Base-by-base conservation (phyloP, 768 basidiomycete genomes). In the Leccinum boreale region DNA sequence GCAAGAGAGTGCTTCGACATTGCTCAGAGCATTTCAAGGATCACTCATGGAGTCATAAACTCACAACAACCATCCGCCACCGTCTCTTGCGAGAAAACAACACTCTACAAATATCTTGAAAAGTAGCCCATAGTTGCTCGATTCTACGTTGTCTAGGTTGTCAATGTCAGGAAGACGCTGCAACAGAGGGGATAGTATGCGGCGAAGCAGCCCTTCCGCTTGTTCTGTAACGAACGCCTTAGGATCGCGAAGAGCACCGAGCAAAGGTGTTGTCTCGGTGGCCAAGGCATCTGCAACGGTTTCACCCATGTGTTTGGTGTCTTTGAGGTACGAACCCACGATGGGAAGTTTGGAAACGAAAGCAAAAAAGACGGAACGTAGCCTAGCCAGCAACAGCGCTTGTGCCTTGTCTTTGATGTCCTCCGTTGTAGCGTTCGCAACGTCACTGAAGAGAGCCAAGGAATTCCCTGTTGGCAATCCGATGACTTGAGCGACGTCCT, bases 201-300 rank as follows among this genome's bases (percentile, higher is more conserved):
- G 62, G 23, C 15, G 58, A 53, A 70, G 33, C 0, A 68, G 19
- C 23, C 60, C 69, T 23, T 66, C 58, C 7, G 60, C 60, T 21
- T 57, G 59, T 48, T 62, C 17, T 3, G 59, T 61, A 8, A 61
- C 69, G 33, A 68, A 69, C 45, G 55, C 61, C 56, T 58, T 60
- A 33, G 62, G 65, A 42, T 70, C 62, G 14, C 47, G 64, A 56
- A 70, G 21, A 12, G 56, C 58, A n/a, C 60, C 69, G 1, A 70
- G 53, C 15, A 69, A 55, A 46, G 66, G 68, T 10, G 69, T 68
- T 26, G 69, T 65, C 50, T 70, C 67, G 9, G 58, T 66, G n/a
- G 52, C 53, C 6, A 51, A 8, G 0, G 52, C 5, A 24, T 59
- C 52, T 6, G 24, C 39, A 46, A 33, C 24, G 17, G 58, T 26